phyloP scores from a whole-genome alignment of 345 rosid species.

The Hypericum androsaemum region DNA sequence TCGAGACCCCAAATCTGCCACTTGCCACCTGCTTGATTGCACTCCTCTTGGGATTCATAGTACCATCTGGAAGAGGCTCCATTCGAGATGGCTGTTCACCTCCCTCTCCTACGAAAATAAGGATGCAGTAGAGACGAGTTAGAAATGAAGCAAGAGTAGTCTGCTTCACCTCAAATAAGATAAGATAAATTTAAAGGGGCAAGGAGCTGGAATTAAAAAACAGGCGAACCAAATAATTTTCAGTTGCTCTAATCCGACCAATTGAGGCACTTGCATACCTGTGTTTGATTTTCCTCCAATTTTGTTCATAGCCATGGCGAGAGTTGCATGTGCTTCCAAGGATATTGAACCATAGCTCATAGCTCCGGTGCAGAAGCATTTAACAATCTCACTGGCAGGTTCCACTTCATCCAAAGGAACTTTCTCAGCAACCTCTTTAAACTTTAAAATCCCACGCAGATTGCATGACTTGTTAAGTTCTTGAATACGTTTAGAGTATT shows the following conservation, averaged over 20 bases:
- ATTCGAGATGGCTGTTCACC: constrained; percentile 97
- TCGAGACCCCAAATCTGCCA: constrained; percentile 99
- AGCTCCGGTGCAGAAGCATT: constrained; percentile 96
- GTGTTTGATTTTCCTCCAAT: constrained; percentile 97
- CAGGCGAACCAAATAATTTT: too few relatives aligned
- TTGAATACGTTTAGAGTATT: constrained; percentile 81
- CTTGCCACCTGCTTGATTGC: constrained; percentile 99
- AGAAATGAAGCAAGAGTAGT: not conserved
- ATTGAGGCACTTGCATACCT: constrained; percentile 31
- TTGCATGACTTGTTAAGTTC: constrained; percentile 86
- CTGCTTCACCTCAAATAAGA: not conserved
- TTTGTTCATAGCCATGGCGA: constrained; percentile 90
- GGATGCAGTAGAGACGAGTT: not conserved
- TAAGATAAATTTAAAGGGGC: too few relatives aligned
- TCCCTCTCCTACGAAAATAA: constrained; percentile 67
- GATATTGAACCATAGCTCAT: constrained; percentile 99
- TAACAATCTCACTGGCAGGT: constrained; percentile 95
- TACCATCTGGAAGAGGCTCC: constrained; percentile 89
- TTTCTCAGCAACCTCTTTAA: constrained; percentile 52
- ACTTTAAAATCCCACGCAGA: constrained; percentile 86
- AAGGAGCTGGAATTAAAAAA: not conserved
- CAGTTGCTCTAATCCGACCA: too few relatives aligned
- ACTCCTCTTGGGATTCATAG: constrained; percentile 86
- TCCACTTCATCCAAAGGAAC: constrained; percentile 83
- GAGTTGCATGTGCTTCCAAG: constrained; percentile 77